Evolutionary conservation across 176 grass and related monocot genomes (phyloP).

Genomic region (Eleusine coracana): DNA sequence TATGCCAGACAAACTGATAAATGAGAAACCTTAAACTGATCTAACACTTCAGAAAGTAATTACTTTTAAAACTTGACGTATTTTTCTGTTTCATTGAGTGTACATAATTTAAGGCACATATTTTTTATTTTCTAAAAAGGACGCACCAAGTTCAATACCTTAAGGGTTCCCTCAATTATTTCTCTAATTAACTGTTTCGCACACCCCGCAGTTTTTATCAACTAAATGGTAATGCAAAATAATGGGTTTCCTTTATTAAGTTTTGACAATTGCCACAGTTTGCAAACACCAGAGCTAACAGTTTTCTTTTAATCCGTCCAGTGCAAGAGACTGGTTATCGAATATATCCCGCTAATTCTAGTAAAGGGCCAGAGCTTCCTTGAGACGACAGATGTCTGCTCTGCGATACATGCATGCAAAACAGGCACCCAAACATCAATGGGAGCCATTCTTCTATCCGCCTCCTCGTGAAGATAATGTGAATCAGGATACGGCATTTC

Average conservation of each 20-base stretch:
- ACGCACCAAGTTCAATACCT: background rate
- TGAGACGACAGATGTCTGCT: slow-evolving; percentile 58
- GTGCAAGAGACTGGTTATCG: slow-evolving; percentile 64
- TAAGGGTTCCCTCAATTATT: background rate
- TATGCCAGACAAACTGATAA: background rate
- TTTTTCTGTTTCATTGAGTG: too few relatives aligned
- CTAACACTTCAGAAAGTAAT: background rate
- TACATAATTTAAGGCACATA: too few relatives aligned
- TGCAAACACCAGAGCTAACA: background rate
- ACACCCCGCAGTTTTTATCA: background rate
- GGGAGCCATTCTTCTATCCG: slow-evolving; percentile 21
- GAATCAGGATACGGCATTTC: background rate
- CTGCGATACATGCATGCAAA: slow-evolving; percentile 67
- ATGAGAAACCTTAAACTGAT: background rate
- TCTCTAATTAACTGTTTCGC: slow-evolving; percentile 13
- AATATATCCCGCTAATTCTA: slow-evolving; percentile 59
- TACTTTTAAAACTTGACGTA: too few relatives aligned
- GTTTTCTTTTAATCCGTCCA: slow-evolving; percentile 22
- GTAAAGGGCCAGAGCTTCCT: slow-evolving; percentile 53
- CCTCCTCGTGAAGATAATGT: slow-evolving; percentile 33
- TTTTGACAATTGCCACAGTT: background rate
- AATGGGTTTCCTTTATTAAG: background rate
- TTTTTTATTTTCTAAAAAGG: background rate
- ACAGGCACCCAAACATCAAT: slow-evolving; percentile 28
- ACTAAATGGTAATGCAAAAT: background rate